phyloP scores from a whole-genome alignment of 1,139 yeast species.

The Kodamaea fungicola region DNA sequence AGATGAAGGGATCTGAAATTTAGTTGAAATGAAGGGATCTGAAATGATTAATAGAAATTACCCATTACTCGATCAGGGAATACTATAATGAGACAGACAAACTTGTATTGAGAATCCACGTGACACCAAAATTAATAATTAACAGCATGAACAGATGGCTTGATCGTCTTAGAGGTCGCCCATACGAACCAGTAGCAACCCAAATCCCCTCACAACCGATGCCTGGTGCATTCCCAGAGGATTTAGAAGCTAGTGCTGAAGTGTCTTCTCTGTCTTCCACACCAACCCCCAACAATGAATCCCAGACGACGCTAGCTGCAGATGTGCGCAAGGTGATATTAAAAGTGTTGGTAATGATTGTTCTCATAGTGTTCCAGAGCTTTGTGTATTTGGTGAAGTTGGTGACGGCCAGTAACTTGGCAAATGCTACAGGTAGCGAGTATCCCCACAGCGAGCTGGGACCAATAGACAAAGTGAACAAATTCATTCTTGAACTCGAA shows the following conservation, averaged over 20 bases:
- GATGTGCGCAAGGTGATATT: not conserved
- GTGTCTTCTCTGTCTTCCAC: not conserved
- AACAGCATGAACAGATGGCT: conserved; percentile 4
- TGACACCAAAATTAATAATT: not conserved
- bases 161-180: conserved; percentile 4
- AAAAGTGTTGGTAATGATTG: not conserved
- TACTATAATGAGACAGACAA: no score
- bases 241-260: conserved; percentile 1
- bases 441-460: conserved; percentile 12
- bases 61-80: no score
- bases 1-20: no score
- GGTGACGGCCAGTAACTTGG: not conserved
- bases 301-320: not conserved
- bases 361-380: conserved; percentile 25
- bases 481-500: conserved; percentile 34
- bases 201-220: conserved; percentile 4
- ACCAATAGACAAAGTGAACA: conserved; percentile 34
- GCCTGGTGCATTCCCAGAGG: conserved; percentile 12
- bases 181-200: conserved; percentile 9
- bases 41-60: no score
- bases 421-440: not conserved
- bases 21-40: no score
- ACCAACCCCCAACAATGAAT: not conserved
- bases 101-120: not conserved
- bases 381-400: conserved; percentile 17